Evolutionary conservation across 257 asterid species (phyloP).

Genomic region (Anisodus tanguticus): DNA sequence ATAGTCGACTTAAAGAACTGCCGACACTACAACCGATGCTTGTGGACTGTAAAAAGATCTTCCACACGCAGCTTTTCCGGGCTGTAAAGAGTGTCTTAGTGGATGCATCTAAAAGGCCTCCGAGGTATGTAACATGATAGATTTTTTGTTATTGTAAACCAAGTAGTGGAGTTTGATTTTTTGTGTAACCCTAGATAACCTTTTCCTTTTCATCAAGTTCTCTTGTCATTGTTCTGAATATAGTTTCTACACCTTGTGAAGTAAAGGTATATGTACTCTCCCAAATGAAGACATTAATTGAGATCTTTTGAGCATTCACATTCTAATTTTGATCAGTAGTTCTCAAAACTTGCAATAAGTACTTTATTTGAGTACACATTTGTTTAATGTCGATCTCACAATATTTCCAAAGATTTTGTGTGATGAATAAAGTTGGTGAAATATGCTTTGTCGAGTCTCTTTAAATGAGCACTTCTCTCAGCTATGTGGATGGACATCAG

Average conservation of each 20-base stretch:
- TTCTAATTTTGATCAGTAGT: background rate
- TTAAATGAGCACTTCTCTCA: background rate
- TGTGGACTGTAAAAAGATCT: constrained; percentile 23
- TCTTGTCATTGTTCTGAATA: constrained; percentile 3
- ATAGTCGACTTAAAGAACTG: constrained; percentile 16
- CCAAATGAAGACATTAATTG: background rate
- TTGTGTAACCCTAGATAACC: constrained; percentile 7
- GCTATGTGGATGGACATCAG: background rate
- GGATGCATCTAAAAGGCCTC: constrained; percentile 21
- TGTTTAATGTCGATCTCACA: background rate
- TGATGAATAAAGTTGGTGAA: constrained; percentile 2
- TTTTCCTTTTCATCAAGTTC: background rate
- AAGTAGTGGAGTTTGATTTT: constrained; percentile 12
- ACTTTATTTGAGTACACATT: background rate
- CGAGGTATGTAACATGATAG: constrained; percentile 28
- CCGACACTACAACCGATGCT: constrained; percentile 11
- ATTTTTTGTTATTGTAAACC: background rate
- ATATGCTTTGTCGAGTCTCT: background rate
- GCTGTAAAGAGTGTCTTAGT: constrained; percentile 12
- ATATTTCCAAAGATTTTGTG: background rate
- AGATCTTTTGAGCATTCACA: background rate
- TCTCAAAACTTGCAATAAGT: background rate
- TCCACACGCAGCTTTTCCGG: constrained; percentile 8
- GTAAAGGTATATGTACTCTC: constrained; percentile 19
- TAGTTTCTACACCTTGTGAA: constrained; percentile 11